Conservation (phyloP, 768 basidiomycete species). For the Krasilnikovozyma curviuscula region DNA sequence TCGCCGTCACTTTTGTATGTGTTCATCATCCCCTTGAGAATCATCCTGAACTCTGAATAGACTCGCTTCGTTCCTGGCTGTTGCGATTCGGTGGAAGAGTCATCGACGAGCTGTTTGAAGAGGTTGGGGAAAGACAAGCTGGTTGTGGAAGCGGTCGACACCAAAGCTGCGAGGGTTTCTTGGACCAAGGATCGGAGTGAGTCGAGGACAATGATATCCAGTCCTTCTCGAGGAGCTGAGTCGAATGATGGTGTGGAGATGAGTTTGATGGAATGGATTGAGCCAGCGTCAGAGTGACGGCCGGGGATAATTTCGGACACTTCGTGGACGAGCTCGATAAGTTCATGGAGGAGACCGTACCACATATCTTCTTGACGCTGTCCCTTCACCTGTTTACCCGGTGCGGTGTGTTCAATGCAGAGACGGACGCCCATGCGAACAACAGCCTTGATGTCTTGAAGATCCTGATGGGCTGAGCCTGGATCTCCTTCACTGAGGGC, state of each 20-base stretch:
- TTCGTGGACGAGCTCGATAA: slow-evolving; percentile 58
- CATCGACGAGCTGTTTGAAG: slow-evolving; percentile 77
- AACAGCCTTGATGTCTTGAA: slow-evolving; percentile 41
- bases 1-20: slow-evolving; percentile 84
- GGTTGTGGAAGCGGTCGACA: slow-evolving; percentile 60
- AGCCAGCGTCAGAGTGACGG: background rate
- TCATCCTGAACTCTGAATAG: slow-evolving; percentile 77
- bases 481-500: background rate
- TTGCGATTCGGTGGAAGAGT: slow-evolving; percentile 38
- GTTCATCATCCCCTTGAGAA: slow-evolving; percentile 87
- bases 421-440: slow-evolving; percentile 44
- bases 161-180: slow-evolving; percentile 59
- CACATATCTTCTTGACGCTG: slow-evolving; percentile 51
- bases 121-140: slow-evolving; percentile 75
- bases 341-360: slow-evolving; percentile 64
- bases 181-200: slow-evolving; percentile 57
- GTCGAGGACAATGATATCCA: slow-evolving; percentile 27
- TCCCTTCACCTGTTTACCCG: background rate
- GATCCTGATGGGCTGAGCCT: slow-evolving; percentile 16
- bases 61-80: slow-evolving; percentile 31
- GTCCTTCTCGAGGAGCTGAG: background rate
- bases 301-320: slow-evolving; percentile 30
- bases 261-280: background rate
- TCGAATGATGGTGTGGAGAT: background rate
- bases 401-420: slow-evolving; percentile 41